Conservation (phyloP, 129 eudicot genomes). For the carrot (Daucus carota) region DH1_v3.0 NC_030383.2:39616501-39617000, state of each 20-base stretch:
- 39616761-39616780: neutral
- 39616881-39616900: neutral
- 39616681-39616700: neutral
- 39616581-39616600: too few relatives aligned
- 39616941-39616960: constrained; percentile 78
- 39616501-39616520: too few relatives aligned
- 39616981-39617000: constrained; percentile 65
- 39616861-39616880: neutral
- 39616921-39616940: neutral
- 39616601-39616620: too few relatives aligned
- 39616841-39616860: neutral
- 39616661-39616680: too few relatives aligned
- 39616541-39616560: too few relatives aligned
- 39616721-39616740: neutral
- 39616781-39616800: neutral
- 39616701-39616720: neutral
- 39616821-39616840: neutral
- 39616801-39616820: neutral
- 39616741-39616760: neutral
- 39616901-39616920: neutral
- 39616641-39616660: too few relatives aligned
- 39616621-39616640: too few relatives aligned
- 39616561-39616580: too few relatives aligned
- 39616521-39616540: too few relatives aligned
- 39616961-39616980: constrained; percentile 92